Evolutionary conservation across 2,329 filamentous ascomycete genomes (phyloP), one percentile per base, ranked within the genome.

Genomic region (Lanzia echinophila): DNA sequence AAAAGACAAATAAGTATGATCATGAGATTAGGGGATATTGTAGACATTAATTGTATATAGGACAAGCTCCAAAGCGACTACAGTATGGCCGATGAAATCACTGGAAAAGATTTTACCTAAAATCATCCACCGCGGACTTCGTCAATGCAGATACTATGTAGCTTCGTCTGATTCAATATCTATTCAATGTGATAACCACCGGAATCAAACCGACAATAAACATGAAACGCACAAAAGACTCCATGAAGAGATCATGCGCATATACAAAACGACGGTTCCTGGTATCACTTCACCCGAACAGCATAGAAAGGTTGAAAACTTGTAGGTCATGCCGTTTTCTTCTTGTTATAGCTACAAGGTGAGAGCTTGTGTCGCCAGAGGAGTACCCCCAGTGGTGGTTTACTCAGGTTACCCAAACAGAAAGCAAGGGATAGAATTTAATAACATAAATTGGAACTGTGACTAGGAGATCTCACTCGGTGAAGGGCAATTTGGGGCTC

Each of bases 291-390:
- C 79, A 61, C 73, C 73, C 69, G 79, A 77, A 65, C 75, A 81
- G 57, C 76, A 74, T 56, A 73, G 77, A 58, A 74, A 75, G 46
- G 75, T 81, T 48, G 75, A 78, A 39, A 72, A 62, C 28, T 45
- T 67, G 67, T 69, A 63, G 64, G 66, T 53, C 44, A 47, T 19
- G 13, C 11, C 1, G 19, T 39, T 34, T 36, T 19, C 19, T 48
- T 45, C 28, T 11, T 1, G 12, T 19, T 12, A 22, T 11, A 24
- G 17, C 20, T 8, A 20, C 20, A n/a, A n/a, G n/a, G n/a, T n/a
- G 20, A n/a, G 24, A 8, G 12, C 20, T 19, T 3, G 34, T 2
- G 3, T 32, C 47, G 15, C 1, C 13, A 17, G 13, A 3, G 6
- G 12, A 3, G 19, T 12, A 28, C 24, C 8, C 24, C 8, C 4